A percentile compares a stretch with the other conserved stretches of the same genome.
Evolutionary conservation across 2,329 filamentous ascomycete species (phyloP).

Genomic region (Colletotrichum tamarilloi): DNA sequence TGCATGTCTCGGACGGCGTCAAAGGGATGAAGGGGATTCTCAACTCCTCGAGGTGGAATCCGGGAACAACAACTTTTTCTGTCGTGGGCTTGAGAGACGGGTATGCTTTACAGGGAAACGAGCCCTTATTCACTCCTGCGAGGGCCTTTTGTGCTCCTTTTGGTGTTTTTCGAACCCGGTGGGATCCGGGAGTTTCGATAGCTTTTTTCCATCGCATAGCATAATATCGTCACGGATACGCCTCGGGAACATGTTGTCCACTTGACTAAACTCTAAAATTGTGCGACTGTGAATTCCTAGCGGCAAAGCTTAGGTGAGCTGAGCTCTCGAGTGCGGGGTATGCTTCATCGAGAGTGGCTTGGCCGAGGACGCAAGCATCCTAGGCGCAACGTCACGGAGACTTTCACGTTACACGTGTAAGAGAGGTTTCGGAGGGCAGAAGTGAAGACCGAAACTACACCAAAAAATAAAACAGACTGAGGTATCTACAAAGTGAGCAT

Average conservation of each 20-base stretch:
- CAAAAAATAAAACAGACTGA: background rate
- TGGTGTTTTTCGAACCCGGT: background rate
- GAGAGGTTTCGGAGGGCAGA: background rate
- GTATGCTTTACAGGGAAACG: background rate
- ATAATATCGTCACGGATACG: slow-evolving; percentile 29
- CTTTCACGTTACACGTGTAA: slow-evolving; percentile 13
- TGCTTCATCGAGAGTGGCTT: slow-evolving; percentile 5
- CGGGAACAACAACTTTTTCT: background rate
- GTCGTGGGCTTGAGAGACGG: background rate
- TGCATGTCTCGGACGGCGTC: background rate
- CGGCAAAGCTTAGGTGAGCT: background rate
- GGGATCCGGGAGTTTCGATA: background rate
- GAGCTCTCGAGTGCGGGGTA: slow-evolving; percentile 15
- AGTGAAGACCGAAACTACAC: background rate
- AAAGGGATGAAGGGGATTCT: background rate
- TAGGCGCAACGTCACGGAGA: background rate
- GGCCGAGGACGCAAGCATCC: background rate
- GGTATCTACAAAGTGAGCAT: background rate
- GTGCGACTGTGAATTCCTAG: background rate
- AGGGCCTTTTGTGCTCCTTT: background rate
- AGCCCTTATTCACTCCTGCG: background rate
- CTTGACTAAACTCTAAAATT: background rate
- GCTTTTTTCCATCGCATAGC: background rate
- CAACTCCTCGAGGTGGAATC: background rate
- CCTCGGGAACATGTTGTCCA: background rate